Percentiles rank a stretch among this genome's conserved stretches.
These are phyloP conservation scores for Catharanthus roseus DNA, from an alignment of 257 asterid genomes.

Conservation along the genomic window DNA sequence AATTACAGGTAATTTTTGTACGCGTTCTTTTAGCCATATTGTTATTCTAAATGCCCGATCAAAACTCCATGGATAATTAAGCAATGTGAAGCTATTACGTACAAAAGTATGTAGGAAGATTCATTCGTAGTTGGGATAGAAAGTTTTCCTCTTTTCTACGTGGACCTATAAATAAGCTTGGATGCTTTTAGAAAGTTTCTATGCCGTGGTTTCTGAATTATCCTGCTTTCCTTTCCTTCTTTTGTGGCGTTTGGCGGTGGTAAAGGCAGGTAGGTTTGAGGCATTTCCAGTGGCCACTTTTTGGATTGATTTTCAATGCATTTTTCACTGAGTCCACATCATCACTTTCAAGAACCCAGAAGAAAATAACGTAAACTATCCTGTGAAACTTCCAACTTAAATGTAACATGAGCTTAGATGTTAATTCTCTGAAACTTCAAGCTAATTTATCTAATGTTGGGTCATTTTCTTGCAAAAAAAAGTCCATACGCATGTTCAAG, in stretches of 20 bases:
- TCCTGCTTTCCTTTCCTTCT: background rate
- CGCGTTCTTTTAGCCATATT: background rate
- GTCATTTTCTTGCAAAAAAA: background rate
- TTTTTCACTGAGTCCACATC: too few relatives aligned
- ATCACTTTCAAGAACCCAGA: background rate
- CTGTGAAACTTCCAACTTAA: background rate
- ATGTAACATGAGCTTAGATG: background rate
- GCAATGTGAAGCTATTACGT: background rate
- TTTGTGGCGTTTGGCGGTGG: background rate
- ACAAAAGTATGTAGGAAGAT: background rate
- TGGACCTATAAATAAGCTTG: background rate
- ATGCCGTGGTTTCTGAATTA: background rate
- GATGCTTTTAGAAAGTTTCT: background rate
- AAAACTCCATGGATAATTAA: too few relatives aligned
- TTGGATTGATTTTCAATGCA: too few relatives aligned
- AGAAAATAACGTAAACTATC: background rate
- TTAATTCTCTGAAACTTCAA: background rate
- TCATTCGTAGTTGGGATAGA: background rate
- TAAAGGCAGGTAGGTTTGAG: background rate
- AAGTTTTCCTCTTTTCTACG: background rate
- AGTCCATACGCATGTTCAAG: background rate
- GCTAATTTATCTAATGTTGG: background rate
- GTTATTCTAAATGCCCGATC: too few relatives aligned
- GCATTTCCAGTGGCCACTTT: background rate
- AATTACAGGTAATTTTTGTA: conserved; percentile 51